These are phyloP conservation scores for Dactylellina parvicollis DNA, from an alignment of 2,329 filamentous ascomycete genomes.

Conservation along the genomic window DNA sequence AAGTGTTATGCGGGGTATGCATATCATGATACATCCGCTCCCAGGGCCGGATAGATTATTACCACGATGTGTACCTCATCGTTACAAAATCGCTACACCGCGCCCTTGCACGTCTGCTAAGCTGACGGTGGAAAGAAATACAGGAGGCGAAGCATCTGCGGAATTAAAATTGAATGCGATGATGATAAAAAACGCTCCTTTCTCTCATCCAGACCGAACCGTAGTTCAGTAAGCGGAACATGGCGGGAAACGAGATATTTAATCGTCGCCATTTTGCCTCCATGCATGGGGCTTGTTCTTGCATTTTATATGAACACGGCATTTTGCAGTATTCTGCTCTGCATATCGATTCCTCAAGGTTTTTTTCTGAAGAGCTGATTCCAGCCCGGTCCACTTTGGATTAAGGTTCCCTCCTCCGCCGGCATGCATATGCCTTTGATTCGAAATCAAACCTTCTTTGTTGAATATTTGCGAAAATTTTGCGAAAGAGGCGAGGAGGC, in stretches of 20 bases:
- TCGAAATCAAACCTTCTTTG: not conserved
- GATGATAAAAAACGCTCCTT: slow-evolving; percentile 18
- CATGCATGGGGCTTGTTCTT: slow-evolving; percentile 21
- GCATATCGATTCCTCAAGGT: slow-evolving; percentile 39
- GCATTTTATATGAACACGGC: slow-evolving; percentile 12
- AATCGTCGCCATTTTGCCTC: slow-evolving; percentile 16
- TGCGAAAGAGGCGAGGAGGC: slow-evolving; percentile 27
- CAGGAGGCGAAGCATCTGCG: slow-evolving; percentile 20
- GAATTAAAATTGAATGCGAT: slow-evolving; percentile 28
- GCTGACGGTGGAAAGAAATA: slow-evolving; percentile 22
- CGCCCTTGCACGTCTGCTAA: slow-evolving; percentile 8
- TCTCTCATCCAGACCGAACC: slow-evolving; percentile 26
- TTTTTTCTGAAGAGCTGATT: not conserved
- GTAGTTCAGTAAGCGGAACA: slow-evolving; percentile 50
- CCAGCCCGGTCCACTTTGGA: slow-evolving; percentile 27
- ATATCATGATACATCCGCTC: slow-evolving; percentile 55
- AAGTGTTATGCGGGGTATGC: slow-evolving; percentile 52
- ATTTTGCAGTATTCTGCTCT: slow-evolving; percentile 28
- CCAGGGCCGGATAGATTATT: slow-evolving; percentile 33
- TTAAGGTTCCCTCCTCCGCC: slow-evolving; percentile 33
- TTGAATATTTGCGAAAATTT: slow-evolving; percentile 33
- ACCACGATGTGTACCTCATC: slow-evolving; percentile 13
- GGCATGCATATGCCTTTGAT: not conserved
- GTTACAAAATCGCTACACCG: slow-evolving; percentile 19
- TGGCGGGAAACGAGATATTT: slow-evolving; percentile 53